These are phyloP conservation scores for Neoboletus magnificus DNA, from an alignment of 768 basidiomycete genomes.

Conservation along the genomic window DNA sequence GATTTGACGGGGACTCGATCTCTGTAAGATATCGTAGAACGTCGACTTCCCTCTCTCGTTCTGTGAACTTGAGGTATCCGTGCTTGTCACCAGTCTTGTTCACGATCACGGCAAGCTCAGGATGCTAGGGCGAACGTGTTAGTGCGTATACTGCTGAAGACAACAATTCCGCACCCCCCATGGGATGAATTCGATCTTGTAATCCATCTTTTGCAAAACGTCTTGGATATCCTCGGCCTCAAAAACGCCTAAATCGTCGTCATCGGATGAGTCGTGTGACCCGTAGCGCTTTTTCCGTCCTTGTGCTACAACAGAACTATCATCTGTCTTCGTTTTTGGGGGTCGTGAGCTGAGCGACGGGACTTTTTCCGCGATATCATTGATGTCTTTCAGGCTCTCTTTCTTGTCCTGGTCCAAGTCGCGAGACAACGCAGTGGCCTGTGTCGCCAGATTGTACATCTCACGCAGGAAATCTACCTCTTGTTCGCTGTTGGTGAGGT, in stretches of 20 bases:
- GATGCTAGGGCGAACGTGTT: conserved; percentile 3
- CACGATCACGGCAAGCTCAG: conserved; percentile 5
- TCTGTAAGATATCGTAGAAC: conserved; percentile 5
- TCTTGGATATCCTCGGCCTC: not conserved
- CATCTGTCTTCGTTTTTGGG: too few relatives aligned
- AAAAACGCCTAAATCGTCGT: not conserved
- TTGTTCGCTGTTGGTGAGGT: not conserved
- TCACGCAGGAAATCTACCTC: conserved; percentile 5
- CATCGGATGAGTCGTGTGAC: not conserved
- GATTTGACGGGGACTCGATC: conserved; percentile 5
- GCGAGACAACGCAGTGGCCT: not conserved
- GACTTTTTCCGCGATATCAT: not conserved
- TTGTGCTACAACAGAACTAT: not conserved
- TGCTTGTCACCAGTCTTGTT: not conserved
- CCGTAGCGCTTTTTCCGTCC: not conserved
- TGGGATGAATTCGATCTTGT: not conserved
- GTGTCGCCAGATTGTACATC: conserved; percentile 9
- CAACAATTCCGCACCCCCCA: not conserved
- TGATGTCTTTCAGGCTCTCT: not conserved
- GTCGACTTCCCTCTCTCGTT: conserved; percentile 1
- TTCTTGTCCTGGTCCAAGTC: not conserved
- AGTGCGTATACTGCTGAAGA: not conserved
- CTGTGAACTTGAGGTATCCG: conserved; percentile 11
- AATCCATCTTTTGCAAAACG: not conserved
- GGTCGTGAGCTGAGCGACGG: not conserved